These are phyloP conservation scores for Penstemon eatonii DNA, from an alignment of 257 asterid species.

Conservation along the genomic window DNA sequence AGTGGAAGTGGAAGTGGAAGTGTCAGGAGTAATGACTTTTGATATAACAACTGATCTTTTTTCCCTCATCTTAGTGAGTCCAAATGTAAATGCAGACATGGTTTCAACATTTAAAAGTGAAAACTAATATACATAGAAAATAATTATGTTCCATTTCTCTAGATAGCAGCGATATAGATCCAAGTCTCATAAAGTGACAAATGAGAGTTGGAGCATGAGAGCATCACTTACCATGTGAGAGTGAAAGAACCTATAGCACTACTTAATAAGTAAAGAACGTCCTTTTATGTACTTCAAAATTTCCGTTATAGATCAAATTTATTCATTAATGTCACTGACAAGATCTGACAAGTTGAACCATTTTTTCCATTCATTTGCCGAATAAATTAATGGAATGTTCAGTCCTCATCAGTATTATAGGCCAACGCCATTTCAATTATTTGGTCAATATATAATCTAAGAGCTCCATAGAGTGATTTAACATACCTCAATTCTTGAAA, in stretches of 20 bases:
- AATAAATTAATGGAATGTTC: not conserved
- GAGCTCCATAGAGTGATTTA: slow-evolving; percentile 21
- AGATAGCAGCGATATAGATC: not conserved
- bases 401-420: slow-evolving; percentile 6
- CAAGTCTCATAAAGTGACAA: not conserved
- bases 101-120: slow-evolving; percentile 1
- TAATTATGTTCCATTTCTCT: not conserved
- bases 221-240: slow-evolving; percentile 1
- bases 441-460: slow-evolving; percentile 8
- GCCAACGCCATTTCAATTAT: slow-evolving; percentile 11
- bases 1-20: slow-evolving; percentile 3
- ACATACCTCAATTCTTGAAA: slow-evolving; percentile 94
- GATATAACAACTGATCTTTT: slow-evolving; percentile 7
- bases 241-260: not conserved
- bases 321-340: not conserved
- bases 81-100: slow-evolving; percentile 4
- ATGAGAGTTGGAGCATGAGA: not conserved
- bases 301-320: not conserved
- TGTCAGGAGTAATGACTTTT: slow-evolving; percentile 6
- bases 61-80: slow-evolving; percentile 3
- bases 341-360: not conserved
- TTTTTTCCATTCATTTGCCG: not conserved
- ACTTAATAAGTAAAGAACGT: not conserved
- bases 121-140: too few relatives aligned
- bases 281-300: not conserved